Conservation (phyloP, 1,284 basidiomycete genomes). For the Puccinia polysora region DNA sequence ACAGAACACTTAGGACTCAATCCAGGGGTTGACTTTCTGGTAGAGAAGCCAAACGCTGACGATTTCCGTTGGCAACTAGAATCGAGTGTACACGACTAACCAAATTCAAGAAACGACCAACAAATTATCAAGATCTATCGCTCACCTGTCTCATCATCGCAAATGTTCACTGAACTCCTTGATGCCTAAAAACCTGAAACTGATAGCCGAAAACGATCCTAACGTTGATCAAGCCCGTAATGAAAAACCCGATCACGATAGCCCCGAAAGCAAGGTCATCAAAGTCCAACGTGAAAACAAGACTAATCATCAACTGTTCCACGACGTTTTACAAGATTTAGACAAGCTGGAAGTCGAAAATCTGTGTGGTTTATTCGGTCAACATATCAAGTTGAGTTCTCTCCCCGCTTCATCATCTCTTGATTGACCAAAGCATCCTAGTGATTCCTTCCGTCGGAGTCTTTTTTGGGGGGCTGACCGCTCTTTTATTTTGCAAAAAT, state of each 20-base stretch:
- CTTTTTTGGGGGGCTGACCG: too few species aligned
- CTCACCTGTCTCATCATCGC: conserved; percentile 41
- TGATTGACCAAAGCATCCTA: too few species aligned
- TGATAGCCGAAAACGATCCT: conserved; percentile 52
- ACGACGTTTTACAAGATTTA: conserved; percentile 36
- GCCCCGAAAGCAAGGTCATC: conserved; percentile 49
- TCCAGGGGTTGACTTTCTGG: neutral
- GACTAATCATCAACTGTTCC: conserved; percentile 42
- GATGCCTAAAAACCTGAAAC: conserved; percentile 57
- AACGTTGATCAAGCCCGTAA: conserved; percentile 42
- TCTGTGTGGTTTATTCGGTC: conserved; percentile 35
- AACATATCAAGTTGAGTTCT: conserved; percentile 41
- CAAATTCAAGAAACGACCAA: conserved; percentile 81
- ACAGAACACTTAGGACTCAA: neutral
- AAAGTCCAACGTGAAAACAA: conserved; percentile 57
- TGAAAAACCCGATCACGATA: neutral
- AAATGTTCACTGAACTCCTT: conserved; percentile 46
- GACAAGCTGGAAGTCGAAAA: conserved; percentile 40
- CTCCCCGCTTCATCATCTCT: too few species aligned
- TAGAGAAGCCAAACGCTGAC: neutral
- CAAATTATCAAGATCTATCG: conserved; percentile 61
- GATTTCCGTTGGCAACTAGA: conserved; percentile 64
- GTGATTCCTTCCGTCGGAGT: too few species aligned
- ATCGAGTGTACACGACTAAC: conserved; percentile 81
- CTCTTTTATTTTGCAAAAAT: too few species aligned